Percentiles rank a stretch among this genome's conserved stretches.
Evolutionary conservation across 352 stramenopile genomes (phyloP).

Genomic region (Blastocystis sp.): DNA sequence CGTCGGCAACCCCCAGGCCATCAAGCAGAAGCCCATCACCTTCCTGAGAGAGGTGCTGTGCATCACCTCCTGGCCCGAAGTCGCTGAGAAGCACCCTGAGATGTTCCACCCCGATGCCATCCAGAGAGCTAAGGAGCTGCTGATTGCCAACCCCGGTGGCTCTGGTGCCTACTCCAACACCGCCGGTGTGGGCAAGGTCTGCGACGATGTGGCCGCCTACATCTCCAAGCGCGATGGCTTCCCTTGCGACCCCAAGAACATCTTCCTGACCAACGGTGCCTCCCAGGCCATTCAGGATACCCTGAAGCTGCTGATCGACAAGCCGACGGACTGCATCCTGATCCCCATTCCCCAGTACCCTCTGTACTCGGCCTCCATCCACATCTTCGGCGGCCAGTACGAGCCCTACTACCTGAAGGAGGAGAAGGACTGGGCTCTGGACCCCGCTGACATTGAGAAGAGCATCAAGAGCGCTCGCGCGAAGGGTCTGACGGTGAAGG

Average conservation of each 20-base stretch:
- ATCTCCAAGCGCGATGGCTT: constrained; percentile 83
- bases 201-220: constrained; percentile 85
- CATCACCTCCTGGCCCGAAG: constrained; percentile 73
- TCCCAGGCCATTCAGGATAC: constrained; percentile 88
- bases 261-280: constrained; percentile 94
- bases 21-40: constrained; percentile 86
- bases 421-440: constrained; percentile 83
- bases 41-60: constrained; percentile 87
- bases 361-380: constrained; percentile 91
- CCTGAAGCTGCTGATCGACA: constrained; percentile 89
- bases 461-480: constrained; percentile 78
- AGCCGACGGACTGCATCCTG: constrained; percentile 93
- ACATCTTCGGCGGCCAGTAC: constrained; percentile 86
- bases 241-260: constrained; percentile 85
- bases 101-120: constrained; percentile 68
- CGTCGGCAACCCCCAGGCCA: constrained; percentile 87
- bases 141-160: constrained; percentile 78
- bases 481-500: constrained; percentile 5
- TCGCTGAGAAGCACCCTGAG: constrained; percentile 7
- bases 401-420: constrained; percentile 94
- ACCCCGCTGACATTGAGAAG: constrained; percentile 83
- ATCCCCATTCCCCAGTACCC: constrained; percentile 96
- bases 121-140: constrained; percentile 65
- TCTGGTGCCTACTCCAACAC: constrained; percentile 87
- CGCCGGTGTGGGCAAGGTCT: constrained; percentile 82